Conservation (phyloP, 805 yeast species). For the Starmerella scarabaei region DNA sequence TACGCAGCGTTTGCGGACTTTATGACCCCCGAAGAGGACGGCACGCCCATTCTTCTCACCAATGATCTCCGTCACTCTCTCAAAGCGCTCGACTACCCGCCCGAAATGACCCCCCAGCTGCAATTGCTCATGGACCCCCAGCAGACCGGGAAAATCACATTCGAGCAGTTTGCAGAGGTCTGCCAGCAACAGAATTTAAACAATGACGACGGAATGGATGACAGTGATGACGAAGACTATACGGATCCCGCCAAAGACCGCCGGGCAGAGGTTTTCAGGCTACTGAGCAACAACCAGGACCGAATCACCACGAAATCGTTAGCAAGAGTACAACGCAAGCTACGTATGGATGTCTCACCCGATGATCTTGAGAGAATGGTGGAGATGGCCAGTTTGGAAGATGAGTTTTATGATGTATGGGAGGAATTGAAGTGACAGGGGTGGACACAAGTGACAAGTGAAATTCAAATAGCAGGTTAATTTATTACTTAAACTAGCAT, state of each 20-base stretch:
- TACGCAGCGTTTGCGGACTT: slow-evolving; percentile 22
- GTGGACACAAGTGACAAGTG: no score
- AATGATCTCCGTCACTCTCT: slow-evolving; percentile 22
- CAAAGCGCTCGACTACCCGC: slow-evolving; percentile 21
- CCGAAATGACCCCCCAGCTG: slow-evolving; percentile 12
- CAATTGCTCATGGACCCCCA: slow-evolving; percentile 20
- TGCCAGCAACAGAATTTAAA: slow-evolving; percentile 2
- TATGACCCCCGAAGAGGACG: slow-evolving; percentile 23
- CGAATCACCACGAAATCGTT: slow-evolving; percentile 23
- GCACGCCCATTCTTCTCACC: slow-evolving; percentile 19
- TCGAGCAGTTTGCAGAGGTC: slow-evolving; percentile 22
- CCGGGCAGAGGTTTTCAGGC: slow-evolving; percentile 10
- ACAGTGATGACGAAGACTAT: slow-evolving; percentile 4
- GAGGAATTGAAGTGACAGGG: slow-evolving; percentile 9
- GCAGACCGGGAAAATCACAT: slow-evolving; percentile 22
- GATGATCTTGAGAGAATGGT: slow-evolving; percentile 27
- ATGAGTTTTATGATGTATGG: slow-evolving; percentile 23
- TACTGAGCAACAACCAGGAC: slow-evolving; percentile 14
- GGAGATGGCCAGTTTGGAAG: slow-evolving; percentile 18
- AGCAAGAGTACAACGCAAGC: slow-evolving; percentile 17
- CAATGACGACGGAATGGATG: background rate
- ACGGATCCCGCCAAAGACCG: background rate
- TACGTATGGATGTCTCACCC: slow-evolving; percentile 23
- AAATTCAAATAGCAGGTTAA: no score
- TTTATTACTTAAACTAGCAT: no score